Evolutionary conservation across 805 yeast genomes (phyloP).

Genomic region (Candida manassasensis): DNA sequence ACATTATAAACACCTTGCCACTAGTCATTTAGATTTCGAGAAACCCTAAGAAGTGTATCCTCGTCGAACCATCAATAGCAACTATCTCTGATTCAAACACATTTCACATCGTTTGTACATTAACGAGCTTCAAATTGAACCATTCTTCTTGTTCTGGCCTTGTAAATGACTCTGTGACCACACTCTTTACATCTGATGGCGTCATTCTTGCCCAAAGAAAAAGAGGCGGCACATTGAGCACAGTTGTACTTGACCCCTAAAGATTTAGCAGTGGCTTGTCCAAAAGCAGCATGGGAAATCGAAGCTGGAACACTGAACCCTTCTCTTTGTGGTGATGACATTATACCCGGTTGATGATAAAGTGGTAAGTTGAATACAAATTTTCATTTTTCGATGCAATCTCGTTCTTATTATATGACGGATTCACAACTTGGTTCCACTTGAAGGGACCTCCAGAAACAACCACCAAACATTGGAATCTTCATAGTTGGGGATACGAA

Average conservation of each 20-base stretch:
- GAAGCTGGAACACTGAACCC: constrained; percentile 82
- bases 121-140: constrained; percentile 50
- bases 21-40: no score
- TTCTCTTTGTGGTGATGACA: constrained; percentile 65
- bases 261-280: constrained; percentile 57
- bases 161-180: constrained; percentile 95
- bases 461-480: no score
- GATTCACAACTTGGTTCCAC: no score
- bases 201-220: constrained; percentile 85
- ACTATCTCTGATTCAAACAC: not conserved
- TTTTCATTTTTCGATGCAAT: no score
- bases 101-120: not conserved
- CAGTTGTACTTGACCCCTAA: constrained; percentile 91
- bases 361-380: no score
- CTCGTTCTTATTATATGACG: no score
- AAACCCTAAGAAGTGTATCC: no score
- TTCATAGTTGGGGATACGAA: no score
- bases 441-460: no score
- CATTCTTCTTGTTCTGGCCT: constrained; percentile 97
- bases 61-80: no score
- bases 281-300: constrained; percentile 73
- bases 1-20: no score
- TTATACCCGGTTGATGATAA: constrained; percentile 13
- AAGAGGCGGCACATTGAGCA: constrained; percentile 91
- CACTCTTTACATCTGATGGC: constrained; percentile 98